Evolutionary conservation across 2,329 filamentous ascomycete species (phyloP).

Genomic region (Penicillium glabrum): DNA sequence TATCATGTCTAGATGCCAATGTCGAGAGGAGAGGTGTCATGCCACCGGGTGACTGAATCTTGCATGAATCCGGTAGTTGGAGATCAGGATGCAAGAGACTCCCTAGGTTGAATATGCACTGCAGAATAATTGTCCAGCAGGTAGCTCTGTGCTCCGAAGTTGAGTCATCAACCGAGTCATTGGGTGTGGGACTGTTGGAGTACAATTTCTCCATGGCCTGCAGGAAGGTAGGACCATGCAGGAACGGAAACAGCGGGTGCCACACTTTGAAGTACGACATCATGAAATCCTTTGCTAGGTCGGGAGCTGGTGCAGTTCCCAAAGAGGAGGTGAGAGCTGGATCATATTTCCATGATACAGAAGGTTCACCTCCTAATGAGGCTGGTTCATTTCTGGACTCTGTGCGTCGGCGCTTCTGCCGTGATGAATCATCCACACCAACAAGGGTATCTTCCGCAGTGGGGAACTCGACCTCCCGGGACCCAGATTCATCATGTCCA

Average conservation of each 20-base stretch:
- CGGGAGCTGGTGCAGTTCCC: conserved; percentile 28
- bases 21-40: conserved; percentile 39
- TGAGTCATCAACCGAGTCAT: not conserved
- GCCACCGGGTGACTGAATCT: conserved; percentile 39
- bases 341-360: conserved; percentile 30
- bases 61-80: conserved; percentile 33
- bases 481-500: conserved; percentile 24
- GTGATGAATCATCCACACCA: conserved; percentile 25
- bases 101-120: conserved; percentile 54
- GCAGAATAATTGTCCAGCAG: conserved; percentile 44
- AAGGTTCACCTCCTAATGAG: conserved; percentile 3
- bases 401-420: conserved; percentile 15
- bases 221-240: conserved; percentile 52
- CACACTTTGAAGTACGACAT: conserved; percentile 53
- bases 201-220: conserved; percentile 48
- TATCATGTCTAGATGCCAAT: conserved; percentile 45
- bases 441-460: conserved; percentile 31
- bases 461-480: conserved; percentile 26
- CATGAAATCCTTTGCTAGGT: conserved; percentile 44
- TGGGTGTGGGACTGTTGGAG: conserved; percentile 6
- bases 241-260: conserved; percentile 55
- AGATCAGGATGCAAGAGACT: conserved; percentile 34
- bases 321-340: conserved; percentile 23
- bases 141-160: conserved; percentile 22
- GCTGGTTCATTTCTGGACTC: conserved; percentile 4